phyloP scores from a whole-genome alignment of 1,284 basidiomycete species.

The Austroboletus olivaceoglutinosus region DNA sequence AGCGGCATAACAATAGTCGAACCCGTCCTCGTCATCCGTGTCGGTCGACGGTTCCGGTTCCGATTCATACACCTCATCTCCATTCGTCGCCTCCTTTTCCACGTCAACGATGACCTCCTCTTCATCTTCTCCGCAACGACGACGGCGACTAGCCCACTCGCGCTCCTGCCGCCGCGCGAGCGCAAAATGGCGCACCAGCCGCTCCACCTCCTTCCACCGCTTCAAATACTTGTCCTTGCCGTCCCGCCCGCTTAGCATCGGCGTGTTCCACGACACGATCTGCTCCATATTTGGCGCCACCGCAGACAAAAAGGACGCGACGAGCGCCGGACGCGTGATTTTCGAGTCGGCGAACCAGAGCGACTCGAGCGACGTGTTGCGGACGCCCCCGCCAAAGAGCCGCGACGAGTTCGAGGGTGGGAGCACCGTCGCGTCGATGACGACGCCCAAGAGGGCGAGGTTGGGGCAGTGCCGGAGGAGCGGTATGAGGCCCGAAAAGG shows the following conservation, averaged over 20 bases:
- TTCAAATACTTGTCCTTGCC: conserved; percentile 23
- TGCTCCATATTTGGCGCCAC: conserved; percentile 29
- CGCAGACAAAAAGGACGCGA: conserved; percentile 27
- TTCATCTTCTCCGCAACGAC: not conserved
- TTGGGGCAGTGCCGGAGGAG: conserved; percentile 25
- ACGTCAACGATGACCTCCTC: not conserved
- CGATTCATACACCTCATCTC: conserved; percentile 21
- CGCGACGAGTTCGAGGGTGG: not conserved
- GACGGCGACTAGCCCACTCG: conserved; percentile 9
- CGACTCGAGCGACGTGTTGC: conserved; percentile 26
- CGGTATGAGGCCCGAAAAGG: conserved; percentile 22
- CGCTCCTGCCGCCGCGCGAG: conserved; percentile 24
- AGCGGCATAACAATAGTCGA: conserved; percentile 25
- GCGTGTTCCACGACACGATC: conserved; percentile 30
- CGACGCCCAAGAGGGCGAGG: conserved; percentile 22
- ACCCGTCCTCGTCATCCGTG: conserved; percentile 28
- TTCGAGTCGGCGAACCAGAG: conserved; percentile 28
- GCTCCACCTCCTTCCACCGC: conserved; percentile 28
- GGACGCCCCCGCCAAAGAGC: conserved; percentile 23
- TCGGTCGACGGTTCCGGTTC: conserved; percentile 24
- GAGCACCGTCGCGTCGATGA: conserved; percentile 28
- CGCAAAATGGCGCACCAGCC: conserved; percentile 23
- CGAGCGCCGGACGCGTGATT: conserved; percentile 26
- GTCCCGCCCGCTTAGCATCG: conserved; percentile 19
- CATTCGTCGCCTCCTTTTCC: not conserved